Percentiles rank a stretch among this genome's conserved stretches.
Evolutionary conservation across 2,329 filamentous ascomycete species (phyloP).

Genomic region (Chaetomiaceae sp.): DNA sequence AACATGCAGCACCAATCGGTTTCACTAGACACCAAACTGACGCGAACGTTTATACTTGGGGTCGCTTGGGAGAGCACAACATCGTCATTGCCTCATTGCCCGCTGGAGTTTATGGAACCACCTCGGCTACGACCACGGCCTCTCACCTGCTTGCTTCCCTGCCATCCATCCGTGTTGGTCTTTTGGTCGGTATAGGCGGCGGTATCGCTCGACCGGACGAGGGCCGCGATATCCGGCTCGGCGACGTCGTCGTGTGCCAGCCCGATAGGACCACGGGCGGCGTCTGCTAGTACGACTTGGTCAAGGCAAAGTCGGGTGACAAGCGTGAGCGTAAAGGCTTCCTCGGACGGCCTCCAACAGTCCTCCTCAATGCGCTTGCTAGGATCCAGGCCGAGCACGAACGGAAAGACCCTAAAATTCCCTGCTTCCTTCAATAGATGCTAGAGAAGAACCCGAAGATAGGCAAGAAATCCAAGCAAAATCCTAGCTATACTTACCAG

Average conservation of each 20-base stretch:
- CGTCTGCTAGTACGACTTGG: slow-evolving; percentile 32
- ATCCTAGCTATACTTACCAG: slow-evolving; percentile 3
- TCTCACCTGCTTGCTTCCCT: slow-evolving; percentile 29
- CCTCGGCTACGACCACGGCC: slow-evolving; percentile 26
- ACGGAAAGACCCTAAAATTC: too few species aligned
- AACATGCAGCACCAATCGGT: too few species aligned
- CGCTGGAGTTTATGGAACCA: slow-evolving; percentile 26
- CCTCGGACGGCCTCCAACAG: too few species aligned
- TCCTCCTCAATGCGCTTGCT: too few species aligned
- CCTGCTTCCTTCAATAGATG: too few species aligned
- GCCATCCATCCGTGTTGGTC: slow-evolving; percentile 26
- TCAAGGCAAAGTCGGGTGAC: too few species aligned
- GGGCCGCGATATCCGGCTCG: slow-evolving; percentile 37
- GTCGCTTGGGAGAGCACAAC: slow-evolving; percentile 33
- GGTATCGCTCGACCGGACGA: slow-evolving; percentile 34
- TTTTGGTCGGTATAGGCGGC: slow-evolving; percentile 36
- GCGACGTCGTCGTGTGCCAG: slow-evolving; percentile 31
- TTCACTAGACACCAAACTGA: too few species aligned
- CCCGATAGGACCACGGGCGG: slow-evolving; percentile 18
- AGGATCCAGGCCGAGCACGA: too few species aligned
- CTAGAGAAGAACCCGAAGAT: too few species aligned
- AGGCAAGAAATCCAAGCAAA: slow-evolving; percentile 7
- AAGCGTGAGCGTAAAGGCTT: too few species aligned
- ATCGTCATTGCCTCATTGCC: slow-evolving; percentile 33
- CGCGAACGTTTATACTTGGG: slow-evolving; percentile 32